These are phyloP conservation scores for Candida sp. DNA, from an alignment of 1,139 yeast species.

Conservation along the genomic window DNA sequence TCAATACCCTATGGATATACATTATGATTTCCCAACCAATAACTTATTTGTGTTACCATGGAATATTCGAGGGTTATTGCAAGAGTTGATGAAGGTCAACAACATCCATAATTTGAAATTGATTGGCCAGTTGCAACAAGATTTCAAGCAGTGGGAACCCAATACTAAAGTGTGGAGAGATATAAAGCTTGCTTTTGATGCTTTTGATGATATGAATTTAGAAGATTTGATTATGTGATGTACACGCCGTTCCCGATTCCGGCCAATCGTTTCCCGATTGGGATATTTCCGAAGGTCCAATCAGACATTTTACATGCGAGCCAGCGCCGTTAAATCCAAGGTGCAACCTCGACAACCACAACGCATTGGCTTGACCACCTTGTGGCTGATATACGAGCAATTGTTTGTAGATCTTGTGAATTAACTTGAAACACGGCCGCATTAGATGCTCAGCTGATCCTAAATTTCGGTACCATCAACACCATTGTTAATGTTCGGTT, in stretches of 20 bases:
- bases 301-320: background rate
- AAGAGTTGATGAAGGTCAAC: constrained; percentile 32
- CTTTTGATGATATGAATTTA: constrained; percentile 27
- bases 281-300: background rate
- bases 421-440: background rate
- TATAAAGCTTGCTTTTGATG: constrained; percentile 35
- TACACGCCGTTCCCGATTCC: background rate
- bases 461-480: background rate
- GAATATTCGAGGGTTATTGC: constrained; percentile 34
- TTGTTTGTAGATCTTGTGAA: background rate
- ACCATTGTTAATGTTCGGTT: background rate
- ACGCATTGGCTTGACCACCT: background rate
- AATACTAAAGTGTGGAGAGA: constrained; percentile 35
- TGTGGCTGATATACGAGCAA: background rate
- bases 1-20: constrained; percentile 8
- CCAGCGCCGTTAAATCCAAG: background rate
- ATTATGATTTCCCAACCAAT: background rate
- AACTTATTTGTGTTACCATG: constrained; percentile 27
- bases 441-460: background rate
- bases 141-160: constrained; percentile 42
- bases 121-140: constrained; percentile 25
- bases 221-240: constrained; percentile 24
- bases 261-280: background rate
- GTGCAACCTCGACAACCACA: background rate
- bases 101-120: constrained; percentile 33